Evolutionary conservation across 208 protist genomes (phyloP), one percentile per base, ranked within the genome.

Genomic region (Leishmania guyanensis): DNA sequence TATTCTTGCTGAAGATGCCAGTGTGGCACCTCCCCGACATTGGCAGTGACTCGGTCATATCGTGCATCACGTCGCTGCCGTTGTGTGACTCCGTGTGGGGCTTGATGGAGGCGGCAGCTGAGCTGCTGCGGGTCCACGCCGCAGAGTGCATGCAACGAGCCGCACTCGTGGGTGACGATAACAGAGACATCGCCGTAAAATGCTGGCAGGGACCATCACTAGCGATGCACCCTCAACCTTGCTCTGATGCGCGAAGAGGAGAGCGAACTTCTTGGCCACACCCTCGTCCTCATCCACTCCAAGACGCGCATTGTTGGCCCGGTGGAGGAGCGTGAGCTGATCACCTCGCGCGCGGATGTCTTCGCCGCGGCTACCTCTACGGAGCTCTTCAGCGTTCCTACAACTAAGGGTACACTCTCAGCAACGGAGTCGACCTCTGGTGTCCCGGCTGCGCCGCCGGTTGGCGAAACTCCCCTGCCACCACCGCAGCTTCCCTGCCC

Each of bases 281-380:
- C 90, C 70, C 86, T 92, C 46, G 68, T 77, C 36, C 85, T 90
- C 20, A 50, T 92, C 10, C 86, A 81, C 78, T 86, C 86, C 43
- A 80, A 82, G 50, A 85, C 83, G 5, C 79, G 76, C 10, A 86
- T 92, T 75, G 71, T 84, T 62, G 87, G 85, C 50, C 89, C 84
- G 0, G 84, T 85, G 36, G 89, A 92, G 83, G 89, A 92, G 81
- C 81, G 89, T 36, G 74, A 65, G 51, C 71, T 92, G 33, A 84
- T 92, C 64, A 90, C 86, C 10, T 82, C 80, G 16, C 69, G 75
- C 48, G 74, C 50, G 12, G 79, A 77, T 66, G 69, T 84, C 33
- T 65, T 87, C 54, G 54, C 54, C 1, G 3, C 33, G 26, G 39
- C 36, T 20, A 22, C 58, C 20, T 29, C 75, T 29, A 16, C 56